Base-by-base conservation (phyloP, 495 filamentous ascomycete genomes). In the Oleoguttula mirabilis region DNA sequence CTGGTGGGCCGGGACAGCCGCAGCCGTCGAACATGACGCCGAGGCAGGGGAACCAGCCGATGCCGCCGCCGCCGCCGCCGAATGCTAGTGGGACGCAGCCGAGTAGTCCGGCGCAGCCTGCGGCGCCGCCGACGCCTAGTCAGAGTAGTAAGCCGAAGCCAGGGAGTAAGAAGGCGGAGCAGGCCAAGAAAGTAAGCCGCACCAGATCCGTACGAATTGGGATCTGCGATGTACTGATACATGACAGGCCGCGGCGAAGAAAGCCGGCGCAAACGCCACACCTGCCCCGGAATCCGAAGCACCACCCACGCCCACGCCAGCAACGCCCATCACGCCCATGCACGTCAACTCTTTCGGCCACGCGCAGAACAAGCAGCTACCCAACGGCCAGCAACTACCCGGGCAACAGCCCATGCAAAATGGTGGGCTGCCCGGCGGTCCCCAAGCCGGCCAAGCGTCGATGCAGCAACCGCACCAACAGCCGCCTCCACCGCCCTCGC, bases 61-160 rank as follows among this genome's bases (percentile, higher is more conserved):
- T 94, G 87, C 85, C 84, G 32, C 88, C 88, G 11, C 88, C 90
- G n/a, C 81, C 83, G 45, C 82, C 79, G 19, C 84, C 83, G 5
- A 70, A 80, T 10, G 67, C 72, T 32, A 66, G 70, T 27, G 77
- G 80, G 49, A 70, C 75, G 30, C 75, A 70, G 50, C 84, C 85
- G 3, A 71, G 82, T 30, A 92, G 88, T 30, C 88, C 88, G 21
- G 82, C 88, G 50, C 76, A 80, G 27, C 71, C 62, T 31, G 76
- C 84, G 30, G 82, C 84, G 15, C 88, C 90, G 2, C 88, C 88
- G 5, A 98, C 90, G 3, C 90, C 90, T 10, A 73, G 77, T 48
- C 82, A 82, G 59, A 54, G 65, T 0, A 80, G 74, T 54, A 95
- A 98, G 62, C 50, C 84, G 0, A 77, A 75, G 31, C 81, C 85